Conservation (phyloP, 2,329 filamentous ascomycete species). For the Corinectria fuckeliana region DNA sequence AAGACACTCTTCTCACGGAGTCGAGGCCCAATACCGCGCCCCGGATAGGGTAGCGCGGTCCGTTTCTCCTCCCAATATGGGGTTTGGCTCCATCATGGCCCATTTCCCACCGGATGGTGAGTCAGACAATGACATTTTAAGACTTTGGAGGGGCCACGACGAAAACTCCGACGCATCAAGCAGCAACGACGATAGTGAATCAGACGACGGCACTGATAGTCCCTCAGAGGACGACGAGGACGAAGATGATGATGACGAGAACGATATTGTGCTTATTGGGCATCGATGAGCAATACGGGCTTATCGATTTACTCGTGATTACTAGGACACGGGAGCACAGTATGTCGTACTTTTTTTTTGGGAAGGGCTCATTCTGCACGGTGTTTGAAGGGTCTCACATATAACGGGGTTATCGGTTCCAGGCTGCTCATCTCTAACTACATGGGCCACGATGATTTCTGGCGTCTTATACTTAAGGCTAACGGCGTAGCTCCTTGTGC, state of each 20-base stretch:
- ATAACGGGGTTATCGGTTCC: conserved; percentile 13
- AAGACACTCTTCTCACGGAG: conserved; percentile 48
- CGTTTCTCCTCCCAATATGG: conserved; percentile 47
- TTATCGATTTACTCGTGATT: neutral
- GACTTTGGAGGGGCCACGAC: conserved; percentile 60
- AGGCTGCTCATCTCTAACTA: conserved; percentile 19
- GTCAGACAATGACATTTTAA: conserved; percentile 62
- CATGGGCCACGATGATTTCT: conserved; percentile 18
- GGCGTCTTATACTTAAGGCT: conserved; percentile 1
- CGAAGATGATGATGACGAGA: conserved; percentile 58
- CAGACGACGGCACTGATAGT: conserved; percentile 50
- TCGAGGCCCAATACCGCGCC: conserved; percentile 41
- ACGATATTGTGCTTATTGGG: conserved; percentile 58
- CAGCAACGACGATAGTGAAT: conserved; percentile 56
- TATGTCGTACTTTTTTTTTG: conserved; percentile 10
- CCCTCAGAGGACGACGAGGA: conserved; percentile 51
- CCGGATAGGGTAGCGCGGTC: conserved; percentile 54
- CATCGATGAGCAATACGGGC: conserved; percentile 48
- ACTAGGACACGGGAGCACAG: neutral
- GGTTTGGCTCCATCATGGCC: conserved; percentile 35
- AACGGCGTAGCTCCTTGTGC: conserved; percentile 1
- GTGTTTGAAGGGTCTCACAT: conserved; percentile 33
- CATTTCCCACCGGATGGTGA: conserved; percentile 48
- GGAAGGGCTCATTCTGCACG: conserved; percentile 24
- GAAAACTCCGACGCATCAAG: conserved; percentile 55